Conservation (phyloP, 2,329 filamentous ascomycete species). For the Fusarium anguioides region DNA sequence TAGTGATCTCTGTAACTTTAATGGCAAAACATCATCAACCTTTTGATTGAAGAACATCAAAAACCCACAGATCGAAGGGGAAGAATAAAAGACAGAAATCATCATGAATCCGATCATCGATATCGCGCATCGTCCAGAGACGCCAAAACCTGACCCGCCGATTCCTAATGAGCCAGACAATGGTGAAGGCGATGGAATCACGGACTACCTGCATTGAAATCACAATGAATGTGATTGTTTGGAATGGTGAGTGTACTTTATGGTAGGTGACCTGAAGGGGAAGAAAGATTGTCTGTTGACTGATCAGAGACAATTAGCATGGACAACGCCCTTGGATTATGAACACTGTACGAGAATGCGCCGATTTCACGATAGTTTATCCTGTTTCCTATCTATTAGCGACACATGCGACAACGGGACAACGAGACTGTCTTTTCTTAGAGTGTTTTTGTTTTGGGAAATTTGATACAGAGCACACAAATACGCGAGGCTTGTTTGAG, state of each 20-base stretch:
- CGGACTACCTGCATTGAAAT: constrained; percentile 40
- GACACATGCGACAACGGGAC: not conserved
- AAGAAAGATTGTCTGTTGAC: constrained; percentile 6
- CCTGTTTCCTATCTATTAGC: no score
- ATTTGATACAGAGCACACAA: not conserved
- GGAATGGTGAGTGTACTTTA: not conserved
- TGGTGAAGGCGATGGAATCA: constrained; percentile 48
- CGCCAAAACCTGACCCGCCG: constrained; percentile 47
- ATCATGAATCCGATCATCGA: constrained; percentile 10
- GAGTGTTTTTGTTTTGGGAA: not conserved
- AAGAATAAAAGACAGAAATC: not conserved
- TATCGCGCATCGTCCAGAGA: constrained; percentile 46
- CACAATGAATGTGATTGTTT: not conserved
- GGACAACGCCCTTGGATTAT: no score
- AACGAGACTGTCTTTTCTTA: not conserved
- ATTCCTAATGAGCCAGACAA: constrained; percentile 48
- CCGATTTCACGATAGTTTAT: not conserved
- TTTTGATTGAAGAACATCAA: not conserved
- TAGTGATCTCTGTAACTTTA: not conserved
- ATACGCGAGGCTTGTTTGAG: no score
- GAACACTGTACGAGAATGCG: constrained; percentile 13
- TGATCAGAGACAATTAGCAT: constrained; percentile 29
- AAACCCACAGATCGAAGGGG: no score
- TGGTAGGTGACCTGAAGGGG: constrained; percentile 17
- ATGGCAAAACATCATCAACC: not conserved